Conservation (phyloP, 257 asterid genomes). For the Salvia miltiorrhiza region DNA sequence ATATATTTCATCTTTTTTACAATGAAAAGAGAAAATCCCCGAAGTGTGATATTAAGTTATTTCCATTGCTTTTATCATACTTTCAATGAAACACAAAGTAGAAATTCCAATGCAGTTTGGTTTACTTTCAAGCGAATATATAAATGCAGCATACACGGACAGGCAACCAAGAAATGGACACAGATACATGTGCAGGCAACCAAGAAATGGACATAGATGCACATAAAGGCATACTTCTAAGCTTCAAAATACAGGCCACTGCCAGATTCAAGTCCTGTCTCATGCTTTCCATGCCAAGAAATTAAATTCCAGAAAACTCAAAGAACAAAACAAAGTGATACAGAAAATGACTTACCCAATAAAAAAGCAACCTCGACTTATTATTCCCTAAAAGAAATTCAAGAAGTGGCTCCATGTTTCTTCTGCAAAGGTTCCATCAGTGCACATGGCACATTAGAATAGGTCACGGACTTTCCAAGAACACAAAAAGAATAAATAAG, state of each 20-base stretch:
- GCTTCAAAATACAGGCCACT: background rate
- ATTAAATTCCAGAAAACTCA: background rate
- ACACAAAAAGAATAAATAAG: background rate
- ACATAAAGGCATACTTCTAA: background rate
- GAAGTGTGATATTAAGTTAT: background rate
- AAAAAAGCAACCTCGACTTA: conserved; percentile 58
- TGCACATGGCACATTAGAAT: conserved; percentile 12
- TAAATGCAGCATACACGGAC: background rate
- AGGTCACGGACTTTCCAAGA: background rate
- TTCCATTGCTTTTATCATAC: background rate
- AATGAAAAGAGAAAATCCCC: background rate
- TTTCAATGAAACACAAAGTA: background rate
- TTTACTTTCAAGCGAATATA: background rate
- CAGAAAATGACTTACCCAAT: conserved; percentile 55
- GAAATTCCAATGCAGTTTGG: background rate
- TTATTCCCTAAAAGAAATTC: conserved; percentile 63
- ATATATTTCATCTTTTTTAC: background rate
- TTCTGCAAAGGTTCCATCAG: conserved; percentile 49
- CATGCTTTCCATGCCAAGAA: background rate
- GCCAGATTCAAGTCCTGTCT: background rate
- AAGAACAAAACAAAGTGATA: background rate
- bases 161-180: background rate
- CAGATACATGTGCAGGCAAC: background rate
- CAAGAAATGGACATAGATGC: background rate
- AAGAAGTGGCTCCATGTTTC: conserved; percentile 59